Conservation (phyloP, 1,284 basidiomycete genomes). For the Meira nashicola region DNA sequence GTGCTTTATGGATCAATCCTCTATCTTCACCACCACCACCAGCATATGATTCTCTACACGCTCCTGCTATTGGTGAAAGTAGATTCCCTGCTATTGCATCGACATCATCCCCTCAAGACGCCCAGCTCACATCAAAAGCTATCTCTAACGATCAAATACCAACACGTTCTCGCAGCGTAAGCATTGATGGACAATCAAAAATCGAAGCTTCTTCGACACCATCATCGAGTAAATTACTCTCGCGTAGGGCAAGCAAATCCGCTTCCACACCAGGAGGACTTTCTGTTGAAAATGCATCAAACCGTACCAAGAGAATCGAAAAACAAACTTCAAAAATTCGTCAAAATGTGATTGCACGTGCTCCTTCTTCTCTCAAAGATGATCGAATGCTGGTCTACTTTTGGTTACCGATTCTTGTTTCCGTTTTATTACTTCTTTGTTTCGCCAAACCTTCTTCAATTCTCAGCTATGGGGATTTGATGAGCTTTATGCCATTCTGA, state of each 20-base stretch:
- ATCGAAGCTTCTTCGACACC: not conserved
- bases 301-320: constrained; percentile 11
- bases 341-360: not conserved
- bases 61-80: not conserved
- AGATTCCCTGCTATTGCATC: constrained; percentile 11
- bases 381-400: constrained; percentile 88
- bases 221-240: constrained; percentile 33
- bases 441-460: constrained; percentile 39
- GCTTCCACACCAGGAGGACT: constrained; percentile 14
- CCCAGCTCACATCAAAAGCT: not conserved
- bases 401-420: constrained; percentile 78
- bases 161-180: not conserved
- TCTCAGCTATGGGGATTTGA: constrained; percentile 37
- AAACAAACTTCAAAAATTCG: not conserved
- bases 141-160: constrained; percentile 6
- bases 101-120: not conserved
- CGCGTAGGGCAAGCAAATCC: constrained; percentile 4
- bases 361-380: constrained; percentile 57
- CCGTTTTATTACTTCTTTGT: constrained; percentile 52
- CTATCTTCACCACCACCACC: constrained; percentile 32
- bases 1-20: constrained; percentile 33
- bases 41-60: constrained; percentile 23
- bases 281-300: constrained; percentile 8
- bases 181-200: not conserved
- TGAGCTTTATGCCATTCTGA: constrained; percentile 25